A percentile compares a stretch with the other conserved stretches of the same genome.
Conservation (phyloP, 129 eudicot genomes). For the Escallonia rubra region DNA sequence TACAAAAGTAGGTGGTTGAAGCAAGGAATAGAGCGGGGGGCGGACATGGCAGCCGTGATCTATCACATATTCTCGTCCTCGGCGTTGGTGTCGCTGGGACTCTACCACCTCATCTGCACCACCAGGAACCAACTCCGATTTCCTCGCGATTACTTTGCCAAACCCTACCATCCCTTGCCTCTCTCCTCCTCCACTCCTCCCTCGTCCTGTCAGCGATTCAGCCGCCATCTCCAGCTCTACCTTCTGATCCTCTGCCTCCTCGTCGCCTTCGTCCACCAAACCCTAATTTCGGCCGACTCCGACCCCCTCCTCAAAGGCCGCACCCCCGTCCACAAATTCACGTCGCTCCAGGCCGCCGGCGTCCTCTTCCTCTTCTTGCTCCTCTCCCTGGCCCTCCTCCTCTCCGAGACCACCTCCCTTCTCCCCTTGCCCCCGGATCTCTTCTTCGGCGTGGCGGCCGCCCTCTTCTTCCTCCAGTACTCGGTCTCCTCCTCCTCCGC, state of each 20-base stretch:
- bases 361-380: slow-evolving; percentile 55
- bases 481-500: slow-evolving; percentile 52
- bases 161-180: slow-evolving; percentile 61
- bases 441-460: slow-evolving; percentile 64
- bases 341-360: slow-evolving; percentile 73
- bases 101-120: slow-evolving; percentile 78
- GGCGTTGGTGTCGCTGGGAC: slow-evolving; percentile 45
- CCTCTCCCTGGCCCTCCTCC: slow-evolving; percentile 46
- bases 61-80: slow-evolving; percentile 57
- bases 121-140: slow-evolving; percentile 50
- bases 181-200: slow-evolving; percentile 2
- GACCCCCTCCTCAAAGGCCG: slow-evolving; percentile 79
- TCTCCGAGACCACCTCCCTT: slow-evolving; percentile 52
- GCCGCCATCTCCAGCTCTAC: slow-evolving; percentile 50
- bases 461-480: slow-evolving; percentile 60
- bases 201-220: slow-evolving; percentile 10
- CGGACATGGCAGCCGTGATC: slow-evolving; percentile 34
- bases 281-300: slow-evolving; percentile 44
- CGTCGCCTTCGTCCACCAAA: slow-evolving; percentile 54
- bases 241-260: slow-evolving; percentile 56
- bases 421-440: slow-evolving; percentile 71
- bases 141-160: slow-evolving; percentile 67
- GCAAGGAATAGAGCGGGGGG: neutral
- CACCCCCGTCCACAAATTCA: slow-evolving; percentile 73
- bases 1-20: no score